Percentiles rank a stretch among this genome's conserved stretches.
phyloP scores from a whole-genome alignment of 2,329 filamentous ascomycete species.

The Colletotrichum limetticola region DNA sequence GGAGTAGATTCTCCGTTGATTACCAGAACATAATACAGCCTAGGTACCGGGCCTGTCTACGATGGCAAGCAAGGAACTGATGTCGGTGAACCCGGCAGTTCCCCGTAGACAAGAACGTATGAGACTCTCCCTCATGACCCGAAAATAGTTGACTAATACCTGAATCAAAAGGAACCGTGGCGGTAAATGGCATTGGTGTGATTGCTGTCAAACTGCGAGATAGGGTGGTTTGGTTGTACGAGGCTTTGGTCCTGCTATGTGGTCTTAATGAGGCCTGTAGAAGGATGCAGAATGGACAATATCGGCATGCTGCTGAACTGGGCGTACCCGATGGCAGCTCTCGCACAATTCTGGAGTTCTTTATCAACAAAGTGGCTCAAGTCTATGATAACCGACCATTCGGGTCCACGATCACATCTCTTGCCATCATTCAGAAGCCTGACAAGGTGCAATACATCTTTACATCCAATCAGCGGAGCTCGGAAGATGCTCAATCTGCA shows the following conservation, averaged over 20 bases:
- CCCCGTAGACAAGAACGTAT: not conserved
- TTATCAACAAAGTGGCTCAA: conserved; percentile 44
- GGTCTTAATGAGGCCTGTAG: conserved; percentile 37
- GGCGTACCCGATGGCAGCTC: conserved; percentile 10
- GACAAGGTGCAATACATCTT: conserved; percentile 43
- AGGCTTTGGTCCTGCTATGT: conserved; percentile 41
- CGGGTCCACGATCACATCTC: conserved; percentile 44
- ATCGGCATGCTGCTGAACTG: not conserved
- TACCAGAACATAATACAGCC: too few species aligned
- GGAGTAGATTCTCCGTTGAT: too few species aligned
- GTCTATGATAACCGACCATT: conserved; percentile 43
- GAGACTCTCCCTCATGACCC: not conserved
- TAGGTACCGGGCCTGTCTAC: too few species aligned
- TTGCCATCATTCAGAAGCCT: conserved; percentile 42
- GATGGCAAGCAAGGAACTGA: not conserved
- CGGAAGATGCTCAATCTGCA: not conserved
- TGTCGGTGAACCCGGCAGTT: not conserved
- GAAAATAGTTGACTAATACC: not conserved
- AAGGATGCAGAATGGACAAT: not conserved
- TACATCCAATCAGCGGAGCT: conserved; percentile 41
- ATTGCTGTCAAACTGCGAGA: not conserved
- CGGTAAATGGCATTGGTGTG: not conserved
- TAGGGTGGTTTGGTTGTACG: conserved; percentile 41
- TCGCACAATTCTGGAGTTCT: conserved; percentile 41
- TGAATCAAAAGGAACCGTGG: not conserved